Evolutionary conservation across 2,329 filamentous ascomycete genomes (phyloP).

Genomic region (Aspergillus sp.): DNA sequence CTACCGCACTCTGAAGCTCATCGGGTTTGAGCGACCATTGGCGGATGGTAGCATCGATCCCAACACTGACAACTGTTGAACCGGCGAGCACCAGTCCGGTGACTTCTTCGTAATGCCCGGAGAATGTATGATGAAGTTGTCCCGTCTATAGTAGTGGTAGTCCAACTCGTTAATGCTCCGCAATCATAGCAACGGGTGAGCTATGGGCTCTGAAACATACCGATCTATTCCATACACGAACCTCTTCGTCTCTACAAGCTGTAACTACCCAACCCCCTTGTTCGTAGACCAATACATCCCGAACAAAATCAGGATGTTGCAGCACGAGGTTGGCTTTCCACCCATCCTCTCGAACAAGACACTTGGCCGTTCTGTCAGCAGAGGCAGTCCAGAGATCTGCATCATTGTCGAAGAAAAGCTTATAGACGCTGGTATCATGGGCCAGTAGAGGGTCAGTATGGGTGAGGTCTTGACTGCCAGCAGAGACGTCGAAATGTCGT

Average conservation of each 20-base stretch:
- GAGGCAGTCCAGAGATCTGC: slow-evolving; percentile 87
- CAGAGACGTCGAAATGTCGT: slow-evolving; percentile 49
- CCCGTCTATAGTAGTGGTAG: slow-evolving; percentile 45
- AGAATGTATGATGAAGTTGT: slow-evolving; percentile 62
- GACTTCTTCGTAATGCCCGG: slow-evolving; percentile 88
- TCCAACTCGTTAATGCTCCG: slow-evolving; percentile 20
- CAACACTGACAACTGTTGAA: slow-evolving; percentile 62
- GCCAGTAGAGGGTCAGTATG: slow-evolving; percentile 59
- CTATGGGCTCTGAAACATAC: slow-evolving; percentile 22
- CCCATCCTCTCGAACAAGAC: slow-evolving; percentile 58
- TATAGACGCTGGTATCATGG: slow-evolving; percentile 88
- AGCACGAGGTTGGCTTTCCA: slow-evolving; percentile 68
- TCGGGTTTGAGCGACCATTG: slow-evolving; percentile 65
- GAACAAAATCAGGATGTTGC: slow-evolving; percentile 80
- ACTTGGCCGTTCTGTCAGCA: slow-evolving; percentile 80
- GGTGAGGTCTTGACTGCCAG: slow-evolving; percentile 38
- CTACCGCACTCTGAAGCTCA: slow-evolving; percentile 51
- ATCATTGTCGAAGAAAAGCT: slow-evolving; percentile 62
- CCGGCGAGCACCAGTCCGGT: slow-evolving; percentile 64
- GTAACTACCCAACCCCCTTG: slow-evolving; percentile 74
- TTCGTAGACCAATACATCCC: slow-evolving; percentile 63
- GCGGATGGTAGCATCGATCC: slow-evolving; percentile 83
- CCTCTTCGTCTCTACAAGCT: slow-evolving; percentile 80
- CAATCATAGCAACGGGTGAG: not conserved
- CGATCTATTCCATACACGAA: slow-evolving; percentile 76